phyloP scores from a whole-genome alignment of 441 rosid genomes.

The Gossypium aridum region DNA sequence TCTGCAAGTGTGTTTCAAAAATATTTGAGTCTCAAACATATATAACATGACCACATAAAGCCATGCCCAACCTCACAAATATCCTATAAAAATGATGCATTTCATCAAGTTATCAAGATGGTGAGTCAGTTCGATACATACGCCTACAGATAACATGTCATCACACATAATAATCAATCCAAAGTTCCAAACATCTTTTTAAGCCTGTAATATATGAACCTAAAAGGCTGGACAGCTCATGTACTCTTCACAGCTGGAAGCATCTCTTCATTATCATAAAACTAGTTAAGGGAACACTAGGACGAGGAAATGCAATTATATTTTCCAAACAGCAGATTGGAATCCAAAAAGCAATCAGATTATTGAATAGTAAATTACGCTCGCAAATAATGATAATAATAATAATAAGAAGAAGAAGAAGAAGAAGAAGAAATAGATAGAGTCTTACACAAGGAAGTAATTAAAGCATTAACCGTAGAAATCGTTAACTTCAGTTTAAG shows the following conservation, averaged over 20 bases:
- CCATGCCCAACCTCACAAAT: neutral
- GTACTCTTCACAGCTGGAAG: neutral
- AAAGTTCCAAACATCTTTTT: neutral
- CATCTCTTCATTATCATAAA: neutral
- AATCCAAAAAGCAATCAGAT: neutral
- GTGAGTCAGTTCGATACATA: neutral
- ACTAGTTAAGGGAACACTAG: neutral
- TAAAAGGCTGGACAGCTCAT: neutral
- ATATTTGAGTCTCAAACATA: neutral
- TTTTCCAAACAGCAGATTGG: neutral
- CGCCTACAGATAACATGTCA: neutral
- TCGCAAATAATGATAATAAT: too few species aligned
- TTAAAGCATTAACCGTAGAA: slow-evolving; percentile 79
- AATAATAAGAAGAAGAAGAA: neutral
- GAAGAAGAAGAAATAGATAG: slow-evolving; percentile 1
- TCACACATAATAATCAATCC: neutral
- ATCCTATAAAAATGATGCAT: neutral
- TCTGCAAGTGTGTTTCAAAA: neutral
- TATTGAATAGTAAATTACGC: neutral
- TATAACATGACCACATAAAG: neutral
- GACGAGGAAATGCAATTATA: neutral
- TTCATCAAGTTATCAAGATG: neutral
- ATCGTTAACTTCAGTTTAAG: slow-evolving; percentile 59
- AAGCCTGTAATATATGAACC: neutral
- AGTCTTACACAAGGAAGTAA: slow-evolving; percentile 80